Base-by-base conservation (phyloP, 2,329 filamentous ascomycete genomes). In the Neopestalotiopsis sp. region DNA sequence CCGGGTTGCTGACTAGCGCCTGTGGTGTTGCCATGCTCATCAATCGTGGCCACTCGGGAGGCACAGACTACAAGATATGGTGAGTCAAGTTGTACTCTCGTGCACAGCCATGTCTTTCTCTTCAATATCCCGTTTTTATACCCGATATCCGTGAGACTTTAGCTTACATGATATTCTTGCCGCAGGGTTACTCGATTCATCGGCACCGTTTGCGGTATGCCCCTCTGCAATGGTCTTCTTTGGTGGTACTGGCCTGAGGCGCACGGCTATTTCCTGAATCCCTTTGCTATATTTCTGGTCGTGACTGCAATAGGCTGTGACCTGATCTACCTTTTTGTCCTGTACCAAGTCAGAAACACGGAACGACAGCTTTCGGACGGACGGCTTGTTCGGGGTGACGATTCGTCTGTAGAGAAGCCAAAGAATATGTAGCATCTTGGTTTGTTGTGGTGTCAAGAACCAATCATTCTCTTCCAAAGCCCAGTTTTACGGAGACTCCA, bases 211-310 rank as follows among this genome's bases (percentile, higher is more conserved):
- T 74, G 81, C 69, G 84, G 84, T 1, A 75, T 85, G 20, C 77
- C 81, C 4, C 68, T 80, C 12, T 77, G 76, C 58, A 82, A 81
- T 66, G 74, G 75, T 9, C 71, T 84, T 58, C 74, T 83, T n/a
- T 86, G 84, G 84, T 84, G 81, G 77, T 81, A 81, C 71, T 86
- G 85, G 85, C 84, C 83, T 3, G 85, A 86, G 68, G 82, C 84
- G 1, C 83, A 87, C 72, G 80, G 79, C 12, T 87, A 85, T 72
- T 81, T 84, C 38, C 75, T 80, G 63, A 81, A 80, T 40, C 83
- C 82, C 0, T 74, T 84, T 4, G 81, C 79, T 0, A 59, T 85
- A 4, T 81, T 85, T 68, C 72, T 87, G 14, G 79, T 79, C 70
- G 80, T 77, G 0, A 79, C 80, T 0, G 80, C 79, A 14, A 67